These are phyloP conservation scores for Orbilia brochopaga DNA, from an alignment of 2,329 filamentous ascomycete genomes.

Conservation along the genomic window DNA sequence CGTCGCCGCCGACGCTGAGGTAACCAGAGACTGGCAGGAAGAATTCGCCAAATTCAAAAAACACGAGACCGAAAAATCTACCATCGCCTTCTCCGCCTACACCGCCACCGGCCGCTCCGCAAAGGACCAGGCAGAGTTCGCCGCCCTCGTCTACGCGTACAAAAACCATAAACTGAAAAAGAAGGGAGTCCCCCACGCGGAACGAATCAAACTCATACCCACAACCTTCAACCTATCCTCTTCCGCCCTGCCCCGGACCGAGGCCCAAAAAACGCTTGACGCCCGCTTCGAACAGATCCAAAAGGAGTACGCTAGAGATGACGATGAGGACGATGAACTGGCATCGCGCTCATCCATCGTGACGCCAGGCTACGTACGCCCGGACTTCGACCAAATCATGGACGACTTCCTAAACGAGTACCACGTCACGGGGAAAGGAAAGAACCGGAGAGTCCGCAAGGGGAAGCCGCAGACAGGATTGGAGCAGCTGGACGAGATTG, in stretches of 20 bases:
- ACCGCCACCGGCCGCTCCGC: constrained; percentile 53
- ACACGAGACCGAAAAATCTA: constrained; percentile 63
- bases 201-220: constrained; percentile 67
- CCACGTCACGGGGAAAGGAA: constrained; percentile 73
- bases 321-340: constrained; percentile 62
- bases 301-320: constrained; percentile 70
- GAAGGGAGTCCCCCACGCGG: constrained; percentile 75
- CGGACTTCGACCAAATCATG: constrained; percentile 87
- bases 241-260: constrained; percentile 83
- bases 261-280: constrained; percentile 83
- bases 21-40: constrained; percentile 82
- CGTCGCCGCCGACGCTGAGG: constrained; percentile 61
- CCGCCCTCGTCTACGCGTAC: constrained; percentile 35
- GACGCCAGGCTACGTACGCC: constrained; percentile 58
- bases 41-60: constrained; percentile 96
- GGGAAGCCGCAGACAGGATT: constrained; percentile 80
- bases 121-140: constrained; percentile 66
- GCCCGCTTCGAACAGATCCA: constrained; percentile 89
- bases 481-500: constrained; percentile 88
- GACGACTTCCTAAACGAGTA: constrained; percentile 87
- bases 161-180: constrained; percentile 68
- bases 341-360: constrained; percentile 51
- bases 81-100: constrained; percentile 29
- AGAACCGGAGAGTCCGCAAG: constrained; percentile 72
- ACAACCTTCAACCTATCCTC: constrained; percentile 92